phyloP scores from a whole-genome alignment of 257 asterid species.

The Plantago major region DNA sequence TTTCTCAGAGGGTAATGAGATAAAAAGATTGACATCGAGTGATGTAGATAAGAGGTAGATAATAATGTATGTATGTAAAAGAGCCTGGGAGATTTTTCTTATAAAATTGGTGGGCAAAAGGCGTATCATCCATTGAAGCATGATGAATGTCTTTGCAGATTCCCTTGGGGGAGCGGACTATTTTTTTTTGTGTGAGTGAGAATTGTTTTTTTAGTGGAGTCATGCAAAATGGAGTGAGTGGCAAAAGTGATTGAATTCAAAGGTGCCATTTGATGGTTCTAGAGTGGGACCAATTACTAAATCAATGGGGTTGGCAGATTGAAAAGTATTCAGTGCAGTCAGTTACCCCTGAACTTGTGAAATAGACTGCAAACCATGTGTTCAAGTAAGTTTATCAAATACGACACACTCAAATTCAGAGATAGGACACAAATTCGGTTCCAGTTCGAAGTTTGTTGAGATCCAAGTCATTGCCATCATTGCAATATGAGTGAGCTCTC shows the following conservation, averaged over 20 bases:
- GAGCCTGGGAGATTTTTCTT: slow-evolving; percentile 29
- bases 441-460: no score
- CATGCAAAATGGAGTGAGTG: slow-evolving; percentile 24
- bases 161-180: slow-evolving; percentile 70
- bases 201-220: slow-evolving; percentile 41
- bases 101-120: slow-evolving; percentile 30
- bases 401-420: no score
- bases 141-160: slow-evolving; percentile 58
- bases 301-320: slow-evolving; percentile 31
- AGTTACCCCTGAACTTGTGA: no score
- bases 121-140: slow-evolving; percentile 10
- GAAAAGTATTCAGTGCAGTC: no score
- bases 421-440: no score
- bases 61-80: slow-evolving; percentile 15
- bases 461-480: slow-evolving; percentile 20
- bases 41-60: slow-evolving; percentile 47
- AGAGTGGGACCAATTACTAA: slow-evolving; percentile 29
- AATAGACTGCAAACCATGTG: no score
- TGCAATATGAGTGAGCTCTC: slow-evolving; percentile 10
- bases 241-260: slow-evolving; percentile 51
- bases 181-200: slow-evolving; percentile 35
- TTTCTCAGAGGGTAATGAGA: slow-evolving; percentile 46
- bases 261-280: slow-evolving; percentile 36
- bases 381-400: no score
- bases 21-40: slow-evolving; percentile 39